Percentiles rank a stretch among this genome's conserved stretches.
phyloP scores from a whole-genome alignment of 306 rosid genomes.

The Purshia tridentata region DNA sequence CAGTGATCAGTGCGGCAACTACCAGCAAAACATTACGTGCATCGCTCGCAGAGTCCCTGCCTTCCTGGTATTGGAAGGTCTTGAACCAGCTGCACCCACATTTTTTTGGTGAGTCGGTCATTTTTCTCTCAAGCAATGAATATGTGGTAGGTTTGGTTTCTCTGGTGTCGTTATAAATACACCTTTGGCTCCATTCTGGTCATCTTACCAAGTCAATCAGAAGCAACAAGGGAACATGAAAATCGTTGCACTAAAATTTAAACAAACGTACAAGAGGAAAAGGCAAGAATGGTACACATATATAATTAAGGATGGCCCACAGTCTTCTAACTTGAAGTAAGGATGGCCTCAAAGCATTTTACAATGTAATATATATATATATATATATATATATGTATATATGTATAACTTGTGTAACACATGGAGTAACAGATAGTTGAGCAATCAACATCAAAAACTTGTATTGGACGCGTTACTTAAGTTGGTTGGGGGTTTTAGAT shows the following conservation, averaged over 20 bases:
- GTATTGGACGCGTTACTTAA: too few relatives aligned
- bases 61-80: constrained; percentile 26
- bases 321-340: too few relatives aligned
- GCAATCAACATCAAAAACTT: too few relatives aligned
- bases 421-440: too few relatives aligned
- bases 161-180: background rate
- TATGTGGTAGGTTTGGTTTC: background rate
- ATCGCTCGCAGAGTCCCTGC: constrained; percentile 9
- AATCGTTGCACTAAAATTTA: background rate
- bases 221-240: background rate
- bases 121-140: background rate
- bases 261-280: too few relatives aligned
- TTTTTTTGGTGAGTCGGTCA: background rate
- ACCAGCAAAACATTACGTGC: constrained; percentile 26
- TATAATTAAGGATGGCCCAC: too few relatives aligned
- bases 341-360: too few relatives aligned
- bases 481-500: too few relatives aligned
- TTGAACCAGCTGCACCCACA: constrained; percentile 6
- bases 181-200: background rate
- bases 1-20: constrained; percentile 33
- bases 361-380: too few relatives aligned
- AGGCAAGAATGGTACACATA: too few relatives aligned
- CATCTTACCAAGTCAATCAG: background rate
- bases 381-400: too few relatives aligned
- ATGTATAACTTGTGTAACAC: too few relatives aligned